Base-by-base conservation (phyloP, 2,329 filamentous ascomycete genomes). In the Exophiala alcalophila region DNA sequence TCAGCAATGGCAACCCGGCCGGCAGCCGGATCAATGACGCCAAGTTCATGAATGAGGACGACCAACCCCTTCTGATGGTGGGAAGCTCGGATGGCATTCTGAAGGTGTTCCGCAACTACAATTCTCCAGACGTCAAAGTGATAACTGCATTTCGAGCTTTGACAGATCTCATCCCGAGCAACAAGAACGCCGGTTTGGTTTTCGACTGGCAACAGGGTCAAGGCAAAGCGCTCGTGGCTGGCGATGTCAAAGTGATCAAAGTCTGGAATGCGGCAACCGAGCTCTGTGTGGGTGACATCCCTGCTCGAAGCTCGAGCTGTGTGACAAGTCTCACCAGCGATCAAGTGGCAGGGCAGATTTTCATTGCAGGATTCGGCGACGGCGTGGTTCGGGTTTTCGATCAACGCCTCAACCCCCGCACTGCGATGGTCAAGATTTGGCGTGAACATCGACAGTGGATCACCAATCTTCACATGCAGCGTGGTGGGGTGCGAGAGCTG, bases 201-300 rank as follows among this genome's bases (percentile, higher is more conserved):
- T 94, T 97, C 61, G 91, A 98, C 64, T 98, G 92, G 92, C 91
- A 97, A 63, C 92, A 98, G 67, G 90, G 94, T n/a, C 87, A 88
- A 55, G 92, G 92, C 5, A 86, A 88, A 48, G 83, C 94, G 5
- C 76, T 98, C n/a, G 92, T 97, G 21, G 92, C 92, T 8, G 92
- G 92, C 30, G 92, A 98, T 62, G 88, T 96, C 40, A 86, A 92
- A 44, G 86, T 96, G 23, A 96, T 98, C 56, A 80, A 90, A 24
- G 87, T 97, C 23, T 98, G 92, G 92, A 92, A 94, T 60, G 91
- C 91, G 11, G 88, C 87, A 5, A 86, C 87, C 29, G 92, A 98
- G 71, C 84, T 92, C 25, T 97, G 91, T 67, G 80, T 88, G 6
- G 50, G 44, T 3, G 92, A 98, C 61, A 96, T 98, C 38, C 89